Evolutionary conservation across 805 yeast species (phyloP), one percentile per base, ranked within the genome.

Genomic region (Metschnikowia sp.): DNA sequence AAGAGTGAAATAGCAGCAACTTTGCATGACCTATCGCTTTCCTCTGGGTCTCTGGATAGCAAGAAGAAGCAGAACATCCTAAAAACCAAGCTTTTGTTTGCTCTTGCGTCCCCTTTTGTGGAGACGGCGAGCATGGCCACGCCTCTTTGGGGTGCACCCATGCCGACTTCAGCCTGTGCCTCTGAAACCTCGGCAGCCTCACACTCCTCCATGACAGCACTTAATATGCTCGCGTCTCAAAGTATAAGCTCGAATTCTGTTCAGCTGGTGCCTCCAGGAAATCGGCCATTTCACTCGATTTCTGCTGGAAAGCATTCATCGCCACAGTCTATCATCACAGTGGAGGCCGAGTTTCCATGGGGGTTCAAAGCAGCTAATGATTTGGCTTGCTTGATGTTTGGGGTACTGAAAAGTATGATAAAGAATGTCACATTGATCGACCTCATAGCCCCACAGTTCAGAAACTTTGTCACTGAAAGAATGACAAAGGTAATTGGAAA

Each of bases 311-410:
- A 86, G 56, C 84, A 83, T 49, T 65, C 85, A 0, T 72, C 81
- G 1, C 92, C 92, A 10, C 94, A 88, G 59, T 94, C 96, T 0
- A 84, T 90, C 10, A 84, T 91, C 62, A 88, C 96, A 0, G 87
- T 95, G 41, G 82, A 81, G 2, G 69, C 78, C 22, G 80, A 77
- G 11, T 76, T 78, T 40, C 97, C 97, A 0, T 91, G 94, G 91
- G 68, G 73, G 28, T 77, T 91, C 42, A 81, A 80, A 58, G 91
- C 95, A 7, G 89, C 95, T 12, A 91, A 92, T 62, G 97, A 91
- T 65, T 72, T 90, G 54, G 96, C 96, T 0, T 87, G 96, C 60
- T 72, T 89, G 49, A 82, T 88, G 70, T 87, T 91, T 66, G 97
- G 97, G 13, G 81, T 87, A 3, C 81, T 88, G 39, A 80, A 82